Conservation (phyloP, 2,329 filamentous ascomycete genomes). For the Paraphoma chrysanthemicola region DNA sequence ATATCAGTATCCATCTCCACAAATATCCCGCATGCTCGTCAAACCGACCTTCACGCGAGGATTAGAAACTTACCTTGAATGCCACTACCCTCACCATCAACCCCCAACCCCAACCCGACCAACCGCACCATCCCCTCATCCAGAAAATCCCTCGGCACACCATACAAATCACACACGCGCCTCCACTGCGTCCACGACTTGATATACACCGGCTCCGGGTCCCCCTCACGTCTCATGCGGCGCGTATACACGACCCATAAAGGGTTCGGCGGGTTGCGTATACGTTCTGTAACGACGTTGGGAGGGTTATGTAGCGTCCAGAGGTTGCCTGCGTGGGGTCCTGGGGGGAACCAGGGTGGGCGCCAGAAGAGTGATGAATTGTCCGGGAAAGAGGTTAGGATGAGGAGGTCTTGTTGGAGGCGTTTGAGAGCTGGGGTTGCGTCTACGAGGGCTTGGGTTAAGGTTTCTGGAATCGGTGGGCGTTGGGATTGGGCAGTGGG, state of each 20-base stretch:
- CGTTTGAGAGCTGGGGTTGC: slow-evolving; percentile 19
- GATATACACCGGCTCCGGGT: slow-evolving; percentile 26
- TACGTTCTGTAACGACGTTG: slow-evolving; percentile 32
- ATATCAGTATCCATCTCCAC: too few relatives aligned
- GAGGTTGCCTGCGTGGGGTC: not conserved
- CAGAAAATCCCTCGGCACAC: slow-evolving; percentile 33
- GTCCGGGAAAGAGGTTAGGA: slow-evolving; percentile 34
- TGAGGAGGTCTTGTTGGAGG: slow-evolving; percentile 34
- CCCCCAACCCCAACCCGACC: slow-evolving; percentile 22
- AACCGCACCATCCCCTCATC: slow-evolving; percentile 25
- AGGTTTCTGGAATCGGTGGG: slow-evolving; percentile 1
- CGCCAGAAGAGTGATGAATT: slow-evolving; percentile 38
- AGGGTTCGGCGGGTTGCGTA: slow-evolving; percentile 6
- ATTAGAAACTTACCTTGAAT: slow-evolving; percentile 14
- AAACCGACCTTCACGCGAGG: not conserved
- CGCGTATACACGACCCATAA: slow-evolving; percentile 25
- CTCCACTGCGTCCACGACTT: slow-evolving; percentile 31
- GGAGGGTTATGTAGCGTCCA: slow-evolving; percentile 43
- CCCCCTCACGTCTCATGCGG: slow-evolving; percentile 21
- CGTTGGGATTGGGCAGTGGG: not conserved
- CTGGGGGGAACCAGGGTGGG: slow-evolving; percentile 33
- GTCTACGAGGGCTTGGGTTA: slow-evolving; percentile 23
- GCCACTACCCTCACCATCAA: slow-evolving; percentile 1
- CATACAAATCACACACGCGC: slow-evolving; percentile 26
- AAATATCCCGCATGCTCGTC: not conserved